Evolutionary conservation across 345 rosid species (phyloP).

Genomic region (Populus ilicifolia): DNA sequence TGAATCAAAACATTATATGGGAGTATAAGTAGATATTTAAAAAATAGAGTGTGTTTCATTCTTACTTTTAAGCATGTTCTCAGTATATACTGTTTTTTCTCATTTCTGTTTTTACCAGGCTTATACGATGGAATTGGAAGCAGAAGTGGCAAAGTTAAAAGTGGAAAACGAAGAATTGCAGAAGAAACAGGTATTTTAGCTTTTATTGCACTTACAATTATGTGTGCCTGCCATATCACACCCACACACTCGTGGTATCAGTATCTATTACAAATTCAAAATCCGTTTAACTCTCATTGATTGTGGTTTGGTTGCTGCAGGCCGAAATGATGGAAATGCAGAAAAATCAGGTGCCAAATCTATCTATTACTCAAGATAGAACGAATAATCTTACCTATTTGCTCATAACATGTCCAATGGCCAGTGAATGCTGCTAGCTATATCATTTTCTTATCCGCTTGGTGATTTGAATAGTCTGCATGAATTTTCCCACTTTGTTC

Average conservation of each 20-base stretch:
- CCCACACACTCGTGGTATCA: neutral
- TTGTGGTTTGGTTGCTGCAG: conserved; percentile 40
- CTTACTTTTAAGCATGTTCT: neutral
- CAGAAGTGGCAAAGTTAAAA: conserved; percentile 78
- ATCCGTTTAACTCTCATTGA: conserved; percentile 3
- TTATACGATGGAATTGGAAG: conserved; percentile 92
- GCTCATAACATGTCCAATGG: neutral
- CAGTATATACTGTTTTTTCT: conserved; percentile 3
- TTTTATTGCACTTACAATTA: neutral
- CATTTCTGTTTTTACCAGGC: conserved; percentile 49
- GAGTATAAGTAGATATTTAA: neutral
- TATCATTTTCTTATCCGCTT: neutral
- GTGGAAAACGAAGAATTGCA: conserved; percentile 71
- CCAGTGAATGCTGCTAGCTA: neutral
- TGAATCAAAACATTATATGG: neutral
- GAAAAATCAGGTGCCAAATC: conserved; percentile 66
- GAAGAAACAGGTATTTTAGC: conserved; percentile 62
- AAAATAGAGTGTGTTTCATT: neutral
- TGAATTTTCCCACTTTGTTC: neutral
- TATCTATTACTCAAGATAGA: neutral
- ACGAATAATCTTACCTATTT: neutral
- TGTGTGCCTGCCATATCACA: neutral
- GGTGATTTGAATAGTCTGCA: neutral
- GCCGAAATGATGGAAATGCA: conserved; percentile 65
- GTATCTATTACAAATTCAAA: conserved; percentile 1